phyloP scores from a whole-genome alignment of 805 yeast genomes.

The Candida sithepensis region DNA sequence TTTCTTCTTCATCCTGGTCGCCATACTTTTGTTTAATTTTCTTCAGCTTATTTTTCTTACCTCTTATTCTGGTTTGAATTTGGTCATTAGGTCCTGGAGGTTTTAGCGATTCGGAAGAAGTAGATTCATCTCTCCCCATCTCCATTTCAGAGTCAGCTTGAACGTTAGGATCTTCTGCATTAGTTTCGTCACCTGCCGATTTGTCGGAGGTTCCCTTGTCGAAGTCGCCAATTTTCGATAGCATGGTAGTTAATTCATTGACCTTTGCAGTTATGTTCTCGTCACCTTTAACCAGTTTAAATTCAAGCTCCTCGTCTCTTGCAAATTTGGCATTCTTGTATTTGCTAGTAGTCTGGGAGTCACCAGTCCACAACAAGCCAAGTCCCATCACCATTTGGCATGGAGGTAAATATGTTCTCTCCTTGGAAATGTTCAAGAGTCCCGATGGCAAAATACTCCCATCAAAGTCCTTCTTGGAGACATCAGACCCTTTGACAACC shows the following conservation, averaged over 20 bases:
- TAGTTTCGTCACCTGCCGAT: no score
- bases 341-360: slow-evolving; percentile 42
- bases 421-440: slow-evolving; percentile 49
- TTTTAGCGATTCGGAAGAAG: slow-evolving; percentile 10
- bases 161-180: slow-evolving; percentile 7
- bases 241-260: slow-evolving; percentile 29
- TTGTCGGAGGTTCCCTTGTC: not conserved
- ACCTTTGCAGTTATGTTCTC: slow-evolving; percentile 23
- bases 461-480: slow-evolving; percentile 65
- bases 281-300: slow-evolving; percentile 26
- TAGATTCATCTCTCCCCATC: slow-evolving; percentile 9
- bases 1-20: slow-evolving; percentile 90
- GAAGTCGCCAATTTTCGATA: slow-evolving; percentile 22
- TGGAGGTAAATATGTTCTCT: slow-evolving; percentile 64
- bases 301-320: slow-evolving; percentile 29
- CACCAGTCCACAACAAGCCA: slow-evolving; percentile 74
- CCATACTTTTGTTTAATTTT: slow-evolving; percentile 81
- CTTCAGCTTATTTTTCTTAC: slow-evolving; percentile 80
- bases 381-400: slow-evolving; percentile 88
- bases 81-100: slow-evolving; percentile 18
- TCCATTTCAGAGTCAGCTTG: slow-evolving; percentile 6
- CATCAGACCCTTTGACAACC: slow-evolving; percentile 68
- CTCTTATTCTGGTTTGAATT: slow-evolving; percentile 54
- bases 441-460: slow-evolving; percentile 61
- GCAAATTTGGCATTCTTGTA: slow-evolving; percentile 26